These are phyloP conservation scores for Nepenthes mirabilis DNA, from an alignment of 148 eudicot genomes.

Conservation along the genomic window DNA sequence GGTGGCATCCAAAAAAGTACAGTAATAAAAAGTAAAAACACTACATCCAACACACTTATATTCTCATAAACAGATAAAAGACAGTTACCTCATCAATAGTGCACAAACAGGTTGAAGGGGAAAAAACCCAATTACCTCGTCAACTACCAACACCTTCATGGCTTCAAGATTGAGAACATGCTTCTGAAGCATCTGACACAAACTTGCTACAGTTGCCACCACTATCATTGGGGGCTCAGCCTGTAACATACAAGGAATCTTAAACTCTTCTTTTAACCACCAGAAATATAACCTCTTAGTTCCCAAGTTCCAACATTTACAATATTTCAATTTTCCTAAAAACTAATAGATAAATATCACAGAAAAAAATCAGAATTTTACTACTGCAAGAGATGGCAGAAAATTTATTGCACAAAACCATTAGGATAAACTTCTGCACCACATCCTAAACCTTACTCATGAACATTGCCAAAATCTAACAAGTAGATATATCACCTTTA, in stretches of 20 bases:
- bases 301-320: not conserved
- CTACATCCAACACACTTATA: too few relatives aligned
- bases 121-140: constrained; percentile 48
- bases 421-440: too few relatives aligned
- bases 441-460: too few relatives aligned
- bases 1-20: too few relatives aligned
- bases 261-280: constrained; percentile 1
- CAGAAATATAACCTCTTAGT: not conserved
- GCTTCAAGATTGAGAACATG: constrained; percentile 51
- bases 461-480: not conserved
- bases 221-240: constrained; percentile 87
- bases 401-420: too few relatives aligned
- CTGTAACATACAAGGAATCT: constrained; percentile 21
- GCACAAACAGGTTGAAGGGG: too few relatives aligned
- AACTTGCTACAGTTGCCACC: constrained; percentile 75
- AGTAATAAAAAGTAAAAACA: not conserved
- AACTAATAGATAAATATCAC: not conserved
- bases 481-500: constrained; percentile 44
- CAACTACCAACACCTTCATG: constrained; percentile 64
- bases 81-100: too few relatives aligned
- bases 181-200: constrained; percentile 89
- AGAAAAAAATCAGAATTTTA: not conserved
- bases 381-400: too few relatives aligned
- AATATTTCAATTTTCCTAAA: too few relatives aligned
- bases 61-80: too few relatives aligned